Conservation (phyloP, 164 flowering plant species). For the Vitis cinerea region DNA sequence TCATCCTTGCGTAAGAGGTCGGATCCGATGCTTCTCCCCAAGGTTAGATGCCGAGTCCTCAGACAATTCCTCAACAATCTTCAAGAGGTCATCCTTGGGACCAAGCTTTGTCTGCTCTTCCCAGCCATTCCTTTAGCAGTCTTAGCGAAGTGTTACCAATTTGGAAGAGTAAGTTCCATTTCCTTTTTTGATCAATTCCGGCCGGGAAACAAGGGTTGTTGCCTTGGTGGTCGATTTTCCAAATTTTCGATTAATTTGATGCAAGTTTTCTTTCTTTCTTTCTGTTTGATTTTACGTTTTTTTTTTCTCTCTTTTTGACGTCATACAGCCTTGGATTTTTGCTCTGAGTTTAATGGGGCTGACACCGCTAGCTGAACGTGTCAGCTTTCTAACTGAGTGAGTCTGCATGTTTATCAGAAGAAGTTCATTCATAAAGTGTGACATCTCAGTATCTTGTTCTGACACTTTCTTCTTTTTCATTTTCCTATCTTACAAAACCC, state of each 20-base stretch:
- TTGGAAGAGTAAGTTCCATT: slow-evolving; percentile 42
- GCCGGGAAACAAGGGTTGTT: no score
- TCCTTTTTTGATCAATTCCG: neutral
- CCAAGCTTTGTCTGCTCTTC: slow-evolving; percentile 58
- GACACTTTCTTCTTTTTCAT: neutral
- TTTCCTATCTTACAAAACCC: neutral
- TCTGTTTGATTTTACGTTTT: neutral
- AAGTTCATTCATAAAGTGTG: neutral
- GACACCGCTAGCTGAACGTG: slow-evolving; percentile 48
- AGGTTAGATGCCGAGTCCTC: slow-evolving; percentile 25
- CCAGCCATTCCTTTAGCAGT: slow-evolving; percentile 55
- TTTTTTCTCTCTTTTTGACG: neutral
- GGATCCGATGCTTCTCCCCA: slow-evolving; percentile 28
- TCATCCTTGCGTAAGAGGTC: slow-evolving; percentile 43
- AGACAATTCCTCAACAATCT: slow-evolving; percentile 38
- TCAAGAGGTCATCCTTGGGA: slow-evolving; percentile 54
- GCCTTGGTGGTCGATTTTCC: no score
- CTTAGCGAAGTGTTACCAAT: slow-evolving; percentile 30
- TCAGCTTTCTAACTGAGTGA: slow-evolving; percentile 54
- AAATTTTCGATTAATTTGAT: no score
- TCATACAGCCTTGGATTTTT: slow-evolving; percentile 38
- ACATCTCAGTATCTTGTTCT: neutral
- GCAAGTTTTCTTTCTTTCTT: no score
- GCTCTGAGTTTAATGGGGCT: slow-evolving; percentile 46
- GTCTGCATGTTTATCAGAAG: neutral